phyloP scores from a whole-genome alignment of 2,329 filamentous ascomycete genomes.

The Byssoonygena ceratinophila region DNA sequence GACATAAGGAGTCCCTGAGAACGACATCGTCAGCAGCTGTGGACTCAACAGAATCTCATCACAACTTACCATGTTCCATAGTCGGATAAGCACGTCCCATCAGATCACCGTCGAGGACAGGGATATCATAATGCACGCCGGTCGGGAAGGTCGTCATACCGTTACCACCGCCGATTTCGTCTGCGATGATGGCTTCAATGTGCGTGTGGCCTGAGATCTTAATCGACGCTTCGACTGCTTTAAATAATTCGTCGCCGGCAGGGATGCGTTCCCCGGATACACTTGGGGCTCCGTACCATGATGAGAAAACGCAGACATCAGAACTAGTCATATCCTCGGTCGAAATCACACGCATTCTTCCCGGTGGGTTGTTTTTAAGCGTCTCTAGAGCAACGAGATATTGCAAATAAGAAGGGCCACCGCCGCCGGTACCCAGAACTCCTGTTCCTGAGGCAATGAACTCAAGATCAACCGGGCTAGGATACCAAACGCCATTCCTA shows the following conservation, averaged over 20 bases:
- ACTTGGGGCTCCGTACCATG: slow-evolving; percentile 36
- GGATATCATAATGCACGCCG: slow-evolving; percentile 28
- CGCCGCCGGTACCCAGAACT: slow-evolving; percentile 32
- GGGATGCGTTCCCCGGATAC: slow-evolving; percentile 23
- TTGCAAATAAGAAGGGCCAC: slow-evolving; percentile 37
- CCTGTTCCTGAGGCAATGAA: slow-evolving; percentile 32
- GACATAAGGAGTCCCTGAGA: slow-evolving; percentile 35
- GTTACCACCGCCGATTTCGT: slow-evolving; percentile 32
- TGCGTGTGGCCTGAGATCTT: slow-evolving; percentile 24
- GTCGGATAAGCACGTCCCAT: slow-evolving; percentile 28
- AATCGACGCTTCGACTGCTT: slow-evolving; percentile 31
- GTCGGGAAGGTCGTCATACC: slow-evolving; percentile 36
- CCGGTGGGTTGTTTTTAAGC: slow-evolving; percentile 27
- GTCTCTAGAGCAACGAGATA: slow-evolving; percentile 37
- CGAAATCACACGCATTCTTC: slow-evolving; percentile 35
- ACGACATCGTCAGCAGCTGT: not conserved
- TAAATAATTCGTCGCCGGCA: slow-evolving; percentile 21
- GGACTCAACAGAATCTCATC: not conserved
- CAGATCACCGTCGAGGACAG: slow-evolving; percentile 39
- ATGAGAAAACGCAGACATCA: slow-evolving; percentile 35
- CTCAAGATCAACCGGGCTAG: slow-evolving; percentile 30
- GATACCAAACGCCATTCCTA: slow-evolving; percentile 26
- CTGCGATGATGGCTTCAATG: slow-evolving; percentile 30
- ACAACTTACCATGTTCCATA: slow-evolving; percentile 14
- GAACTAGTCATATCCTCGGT: slow-evolving; percentile 31